Evolutionary conservation across 192 early-diverging fungal species (phyloP).

Genomic region (Podila epicladia): DNA sequence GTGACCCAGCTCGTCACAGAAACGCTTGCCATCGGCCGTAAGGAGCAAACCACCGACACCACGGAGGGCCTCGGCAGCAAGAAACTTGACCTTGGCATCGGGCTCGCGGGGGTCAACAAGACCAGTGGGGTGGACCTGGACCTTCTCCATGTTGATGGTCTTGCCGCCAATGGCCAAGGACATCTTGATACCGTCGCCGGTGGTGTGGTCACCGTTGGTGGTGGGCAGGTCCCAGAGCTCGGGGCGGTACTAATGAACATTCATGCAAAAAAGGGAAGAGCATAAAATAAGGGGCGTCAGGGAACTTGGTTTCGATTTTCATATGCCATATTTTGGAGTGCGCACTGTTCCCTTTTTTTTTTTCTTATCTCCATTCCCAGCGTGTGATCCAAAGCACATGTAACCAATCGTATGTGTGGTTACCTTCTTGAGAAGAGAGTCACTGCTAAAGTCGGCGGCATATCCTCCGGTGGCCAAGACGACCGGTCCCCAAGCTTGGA

Average conservation of each 20-base stretch:
- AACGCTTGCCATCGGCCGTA: constrained; percentile 83
- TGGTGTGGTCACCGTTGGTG: constrained; percentile 95
- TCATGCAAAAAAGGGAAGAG: background rate
- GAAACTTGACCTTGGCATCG: constrained; percentile 90
- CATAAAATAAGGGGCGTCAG: background rate
- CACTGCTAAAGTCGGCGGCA: constrained; percentile 86
- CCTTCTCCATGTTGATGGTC: constrained; percentile 94
- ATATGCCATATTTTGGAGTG: too few relatives aligned
- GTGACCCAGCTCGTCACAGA: constrained; percentile 93
- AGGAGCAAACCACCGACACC: constrained; percentile 91
- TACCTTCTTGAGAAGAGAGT: constrained; percentile 78
- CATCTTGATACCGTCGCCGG: constrained; percentile 96
- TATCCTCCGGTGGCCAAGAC: constrained; percentile 96
- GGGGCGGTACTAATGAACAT: constrained; percentile 68
- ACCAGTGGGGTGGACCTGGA: constrained; percentile 98
- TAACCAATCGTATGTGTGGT: background rate
- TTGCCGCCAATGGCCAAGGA: constrained; percentile 79
- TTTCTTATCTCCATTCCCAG: too few relatives aligned
- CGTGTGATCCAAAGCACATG: background rate
- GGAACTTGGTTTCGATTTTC: background rate
- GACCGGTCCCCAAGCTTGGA: constrained; percentile 79
- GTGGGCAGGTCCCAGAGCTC: constrained; percentile 79
- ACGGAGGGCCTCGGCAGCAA: constrained; percentile 96
- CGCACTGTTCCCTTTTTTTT: too few relatives aligned
- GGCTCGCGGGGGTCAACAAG: constrained; percentile 91